Base-by-base conservation (phyloP, 257 asterid genomes). In the Fraxinus cuspidata region DNA sequence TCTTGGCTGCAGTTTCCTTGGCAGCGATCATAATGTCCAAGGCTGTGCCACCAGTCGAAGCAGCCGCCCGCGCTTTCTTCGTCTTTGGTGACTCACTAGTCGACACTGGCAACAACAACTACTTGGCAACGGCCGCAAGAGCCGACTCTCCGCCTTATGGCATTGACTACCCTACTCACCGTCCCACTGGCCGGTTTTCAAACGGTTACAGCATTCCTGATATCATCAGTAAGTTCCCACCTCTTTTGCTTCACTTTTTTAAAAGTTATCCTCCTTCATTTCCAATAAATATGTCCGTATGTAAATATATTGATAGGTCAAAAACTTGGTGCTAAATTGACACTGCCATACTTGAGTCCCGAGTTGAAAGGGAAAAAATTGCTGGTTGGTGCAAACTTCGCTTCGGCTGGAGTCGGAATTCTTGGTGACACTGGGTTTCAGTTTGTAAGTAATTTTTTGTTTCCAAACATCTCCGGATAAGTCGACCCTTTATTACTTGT, bases 131-230 rank as follows among this genome's bases (percentile, higher is more conserved):
- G 13, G 34, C 89, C 0, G 97, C 97, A 0, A 81, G 97, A 81
- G 97, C 97, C 1, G 96, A 92, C 81, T 82, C 92, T 44, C 94
- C 94, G 0, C 97, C 97, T 19, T 92, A 92, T 34, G 97, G 97
- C 79, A 77, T 92, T 71, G 97, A 92, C 81, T 92, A 80, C 28
- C 97, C 97, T 2, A 85, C 92, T 42, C 97, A 86, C 78, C 92
- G 86, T 5, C 90, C 97, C 72, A 92, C 97, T 2, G 97, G 97
- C 28, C 89, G 96, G 6, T 92, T 92, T 72, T 90, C 94, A 29
- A 92, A 92, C 47, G 97, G 97, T 16, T 86, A 65, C 75, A 92
- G 87, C 83, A 76, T 92, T 72, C 93, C 97, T 42, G 97, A 92
- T 82, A 87, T 92, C 70, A 90, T 92, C 64, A 92, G 96, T 92